Conservation (phyloP, 2,329 filamentous ascomycete species). For the Alternaria solani region DNA sequence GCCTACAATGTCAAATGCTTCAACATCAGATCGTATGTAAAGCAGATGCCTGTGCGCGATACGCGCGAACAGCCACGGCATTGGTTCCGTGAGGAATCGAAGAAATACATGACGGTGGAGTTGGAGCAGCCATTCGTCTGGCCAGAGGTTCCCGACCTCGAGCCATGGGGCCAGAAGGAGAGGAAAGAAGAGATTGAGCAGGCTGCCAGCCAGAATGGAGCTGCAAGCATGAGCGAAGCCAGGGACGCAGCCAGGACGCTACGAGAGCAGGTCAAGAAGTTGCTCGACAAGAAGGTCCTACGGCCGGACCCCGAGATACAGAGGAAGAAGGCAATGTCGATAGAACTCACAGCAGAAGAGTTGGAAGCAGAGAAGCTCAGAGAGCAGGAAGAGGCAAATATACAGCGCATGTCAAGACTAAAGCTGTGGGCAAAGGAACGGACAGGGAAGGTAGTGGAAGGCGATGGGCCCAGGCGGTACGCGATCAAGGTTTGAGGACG, state of each 20-base stretch:
- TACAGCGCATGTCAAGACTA: slow-evolving; percentile 52
- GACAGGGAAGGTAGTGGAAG: slow-evolving; percentile 29
- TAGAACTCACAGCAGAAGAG: slow-evolving; percentile 12
- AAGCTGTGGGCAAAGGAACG: slow-evolving; percentile 42
- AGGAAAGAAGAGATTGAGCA: slow-evolving; percentile 48
- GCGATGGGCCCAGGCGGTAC: slow-evolving; percentile 25
- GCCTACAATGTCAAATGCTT: slow-evolving; percentile 76
- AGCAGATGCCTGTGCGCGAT: slow-evolving; percentile 70
- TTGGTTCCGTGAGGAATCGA: slow-evolving; percentile 73
- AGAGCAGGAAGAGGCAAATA: slow-evolving; percentile 17
- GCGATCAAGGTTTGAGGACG: slow-evolving; percentile 30
- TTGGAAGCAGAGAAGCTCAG: slow-evolving; percentile 9
- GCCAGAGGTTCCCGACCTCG: slow-evolving; percentile 72
- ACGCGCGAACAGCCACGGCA: slow-evolving; percentile 59
- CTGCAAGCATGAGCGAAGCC: slow-evolving; percentile 14
- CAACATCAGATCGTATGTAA: slow-evolving; percentile 80
- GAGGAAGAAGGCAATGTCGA: background rate
- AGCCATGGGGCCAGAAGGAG: slow-evolving; percentile 53
- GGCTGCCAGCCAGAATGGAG: slow-evolving; percentile 15
- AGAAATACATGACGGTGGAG: slow-evolving; percentile 96
- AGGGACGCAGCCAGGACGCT: slow-evolving; percentile 28
- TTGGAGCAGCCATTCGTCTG: slow-evolving; percentile 87
- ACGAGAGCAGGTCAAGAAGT: slow-evolving; percentile 36
- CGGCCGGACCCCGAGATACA: slow-evolving; percentile 8
- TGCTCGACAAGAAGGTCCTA: slow-evolving; percentile 31